Conservation (phyloP, 2,329 filamentous ascomycete genomes). For the Tympanopsis confertula region DNA sequence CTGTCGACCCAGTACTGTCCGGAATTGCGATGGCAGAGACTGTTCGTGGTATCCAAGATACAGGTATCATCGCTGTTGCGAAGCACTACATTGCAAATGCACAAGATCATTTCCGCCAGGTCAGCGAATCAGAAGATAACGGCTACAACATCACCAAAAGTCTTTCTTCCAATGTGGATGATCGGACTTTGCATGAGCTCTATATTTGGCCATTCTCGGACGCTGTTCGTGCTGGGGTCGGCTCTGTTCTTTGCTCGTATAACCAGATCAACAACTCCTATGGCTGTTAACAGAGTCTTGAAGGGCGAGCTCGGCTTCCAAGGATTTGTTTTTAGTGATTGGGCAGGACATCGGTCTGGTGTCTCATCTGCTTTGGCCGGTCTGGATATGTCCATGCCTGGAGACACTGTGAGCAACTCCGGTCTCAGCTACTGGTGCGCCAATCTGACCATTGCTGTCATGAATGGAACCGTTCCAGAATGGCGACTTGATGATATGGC, state of each 20-base stretch:
- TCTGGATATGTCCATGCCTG: conserved; percentile 31
- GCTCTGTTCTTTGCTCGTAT: conserved; percentile 17
- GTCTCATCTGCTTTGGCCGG: conserved; percentile 26
- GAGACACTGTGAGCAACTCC: conserved; percentile 11
- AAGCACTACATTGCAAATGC: conserved; percentile 66
- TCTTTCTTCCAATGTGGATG: conserved; percentile 11
- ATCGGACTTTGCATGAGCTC: conserved; percentile 15
- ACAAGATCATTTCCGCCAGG: conserved; percentile 46
- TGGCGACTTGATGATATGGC: conserved; percentile 63
- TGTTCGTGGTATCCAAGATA: conserved; percentile 57
- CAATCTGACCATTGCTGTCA: conserved; percentile 19
- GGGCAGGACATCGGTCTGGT: conserved; percentile 28
- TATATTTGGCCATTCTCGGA: conserved; percentile 17
- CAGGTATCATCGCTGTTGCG: conserved; percentile 62
- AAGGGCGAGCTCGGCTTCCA: conserved; percentile 38
- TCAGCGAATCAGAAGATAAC: background rate
- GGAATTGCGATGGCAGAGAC: conserved; percentile 40
- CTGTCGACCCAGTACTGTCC: conserved; percentile 57
- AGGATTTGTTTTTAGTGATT: conserved; percentile 31
- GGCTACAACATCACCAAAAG: conserved; percentile 27
- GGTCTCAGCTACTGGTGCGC: conserved; percentile 19
- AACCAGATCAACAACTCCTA: conserved; percentile 29
- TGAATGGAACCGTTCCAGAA: conserved; percentile 61
- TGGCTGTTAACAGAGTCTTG: conserved; percentile 31
- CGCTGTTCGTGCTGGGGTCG: conserved; percentile 28